Evolutionary conservation across 2,329 filamentous ascomycete species (phyloP), one percentile per base, ranked within the genome.

Genomic region (Aschersonia sp.): DNA sequence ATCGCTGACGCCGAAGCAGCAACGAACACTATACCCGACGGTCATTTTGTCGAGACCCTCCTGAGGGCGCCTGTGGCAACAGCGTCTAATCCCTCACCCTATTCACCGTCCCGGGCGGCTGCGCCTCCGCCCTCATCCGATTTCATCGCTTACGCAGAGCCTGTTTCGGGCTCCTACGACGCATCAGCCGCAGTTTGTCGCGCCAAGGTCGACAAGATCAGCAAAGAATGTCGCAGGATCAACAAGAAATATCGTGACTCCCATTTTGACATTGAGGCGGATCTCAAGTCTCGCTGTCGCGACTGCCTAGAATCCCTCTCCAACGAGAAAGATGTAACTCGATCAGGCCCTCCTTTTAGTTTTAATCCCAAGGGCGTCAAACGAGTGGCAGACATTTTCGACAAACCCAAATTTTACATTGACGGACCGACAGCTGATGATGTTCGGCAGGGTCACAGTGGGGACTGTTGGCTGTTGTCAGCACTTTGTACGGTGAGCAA

Each of bases 381-480:
- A 65, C 71, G 85, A 50, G 81, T 89, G 9, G 60, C 62, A 2
- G 84, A 89, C 56, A 84, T 91, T 30, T 92, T 91, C 53, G 84
- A 88, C 45, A 70, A 77, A 0, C 85, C 86, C 1, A 69, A 75
- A 51, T 92, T 94, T 61, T 92, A 78, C 58, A 79, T 88, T 51
- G 84, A 89, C 53, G 84, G 84, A 0, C 81, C 85, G 2, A 82
- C 78, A 6, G 82, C 84, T 20, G 83, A 82, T 53, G 86, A 94
- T 62, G 82, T 94, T 28, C 76, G 83, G 32, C 87, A 92, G 61
- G 87, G 87, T 6, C 79, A 83, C 35, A 46, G 35, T 52, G 87
- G 87, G 2, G 85, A 94, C 59, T 94, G 88, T 61, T 94, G 87
- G 86, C 77, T 92, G 49, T 80, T 94, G 68, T 83, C 88, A 5